Evolutionary conservation across 306 rosid genomes (phyloP), one percentile per base, ranked within the genome.

Genomic region (Cotoneaster glaucophyllus): DNA sequence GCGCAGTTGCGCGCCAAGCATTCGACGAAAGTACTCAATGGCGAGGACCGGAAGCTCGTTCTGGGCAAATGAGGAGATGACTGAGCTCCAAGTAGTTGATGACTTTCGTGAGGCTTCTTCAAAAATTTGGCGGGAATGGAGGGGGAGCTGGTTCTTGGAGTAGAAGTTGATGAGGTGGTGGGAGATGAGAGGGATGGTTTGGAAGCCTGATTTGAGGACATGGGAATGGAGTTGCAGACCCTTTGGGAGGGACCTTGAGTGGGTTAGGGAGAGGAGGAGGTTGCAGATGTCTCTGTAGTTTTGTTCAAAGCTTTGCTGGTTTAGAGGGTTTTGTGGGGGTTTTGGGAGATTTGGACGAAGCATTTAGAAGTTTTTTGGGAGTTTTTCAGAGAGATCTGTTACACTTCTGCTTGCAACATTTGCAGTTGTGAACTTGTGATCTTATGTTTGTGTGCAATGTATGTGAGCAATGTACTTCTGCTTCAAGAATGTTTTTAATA

Each of bases 201-300:
- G 87, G 21, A 91, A 32, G 14, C 96, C 96, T 0, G 74, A 41
- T 82, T 92, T 94, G 78, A 94, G 67, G 64, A 91, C 79, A 44
- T 83, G 87, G 80, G 93, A 91, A 29, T 94, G 98, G 74, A 91
- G 84, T 48, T 94, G 96, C 5, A 90, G 84, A 13, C 97, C 98
- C 77, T 87, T 88, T 1, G 82, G 80, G 71, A 90, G 82, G 4
- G 92, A 80, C 69, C 91, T 80, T 5, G 97, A 78, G 67, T 69
- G 90, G 61, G 96, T 90, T 7, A 82, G 64, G 50, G 90, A 81
- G 25, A 87, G 88, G 13, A 94, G 90, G 61, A 81, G 81, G 72
- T 75, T 66, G 84, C 91, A 90, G 13, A 90, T 54, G 63, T 81
- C 80, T 26, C 82, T 69, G 91, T 74, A 86, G 69, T 80, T 80